These are phyloP conservation scores for Sungouiella thailandica DNA, from an alignment of 805 yeast species.

Conservation along the genomic window DNA sequence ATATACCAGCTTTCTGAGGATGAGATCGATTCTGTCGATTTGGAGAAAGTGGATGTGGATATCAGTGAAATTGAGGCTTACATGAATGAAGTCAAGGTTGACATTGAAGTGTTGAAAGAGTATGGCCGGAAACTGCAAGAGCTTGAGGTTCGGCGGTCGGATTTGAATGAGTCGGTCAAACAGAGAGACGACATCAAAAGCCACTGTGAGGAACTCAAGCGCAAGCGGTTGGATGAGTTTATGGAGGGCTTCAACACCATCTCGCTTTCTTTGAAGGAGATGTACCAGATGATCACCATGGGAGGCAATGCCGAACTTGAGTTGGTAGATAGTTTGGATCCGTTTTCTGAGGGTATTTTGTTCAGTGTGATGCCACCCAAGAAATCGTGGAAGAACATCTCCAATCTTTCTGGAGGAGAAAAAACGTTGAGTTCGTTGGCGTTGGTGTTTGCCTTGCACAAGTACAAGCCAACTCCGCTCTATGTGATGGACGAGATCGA, in stretches of 20 bases:
- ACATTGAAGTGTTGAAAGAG: constrained; percentile 70
- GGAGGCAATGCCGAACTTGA: constrained; percentile 99
- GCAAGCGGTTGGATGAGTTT: constrained; percentile 77
- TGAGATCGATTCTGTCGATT: constrained; percentile 45
- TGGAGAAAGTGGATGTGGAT: constrained; percentile 44
- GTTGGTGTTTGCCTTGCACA: constrained; percentile 91
- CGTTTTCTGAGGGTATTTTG: constrained; percentile 94
- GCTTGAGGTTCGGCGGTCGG: constrained; percentile 56
- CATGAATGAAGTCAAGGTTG: constrained; percentile 54
- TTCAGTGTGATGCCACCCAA: constrained; percentile 99
- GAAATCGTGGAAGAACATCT: constrained; percentile 94
- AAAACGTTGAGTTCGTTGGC: constrained; percentile 94
- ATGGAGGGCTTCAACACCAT: constrained; percentile 89
- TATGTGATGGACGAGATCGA: constrained; percentile 99
- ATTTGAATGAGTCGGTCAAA: constrained; percentile 62
- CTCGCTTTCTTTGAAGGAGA: constrained; percentile 83
- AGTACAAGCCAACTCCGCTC: constrained; percentile 93
- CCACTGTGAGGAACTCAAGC: constrained; percentile 62
- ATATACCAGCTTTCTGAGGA: constrained; percentile 45
- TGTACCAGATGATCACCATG: constrained; percentile 98
- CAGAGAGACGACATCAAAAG: constrained; percentile 60
- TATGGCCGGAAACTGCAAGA: constrained; percentile 67
- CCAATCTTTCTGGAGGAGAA: constrained; percentile 96
- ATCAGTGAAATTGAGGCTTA: constrained; percentile 51
- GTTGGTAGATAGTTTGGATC: constrained; percentile 90